Evolutionary conservation across 2,329 filamentous ascomycete genomes (phyloP).

Genomic region (Phialophora macrospora): DNA sequence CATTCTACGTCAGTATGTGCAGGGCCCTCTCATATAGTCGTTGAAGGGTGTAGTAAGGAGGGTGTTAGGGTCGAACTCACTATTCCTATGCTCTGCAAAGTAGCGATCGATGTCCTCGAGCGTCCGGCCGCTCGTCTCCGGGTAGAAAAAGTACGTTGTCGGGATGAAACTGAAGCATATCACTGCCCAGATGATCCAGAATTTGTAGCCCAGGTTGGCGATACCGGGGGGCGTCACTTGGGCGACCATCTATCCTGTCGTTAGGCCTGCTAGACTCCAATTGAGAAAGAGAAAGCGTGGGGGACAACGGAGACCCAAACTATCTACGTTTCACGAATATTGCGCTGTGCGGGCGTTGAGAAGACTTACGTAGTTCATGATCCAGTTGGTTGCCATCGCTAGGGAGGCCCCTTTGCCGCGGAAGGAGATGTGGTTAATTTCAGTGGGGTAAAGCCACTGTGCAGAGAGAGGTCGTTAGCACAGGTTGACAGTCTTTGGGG

Average conservation of each 20-base stretch:
- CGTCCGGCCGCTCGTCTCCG: conserved; percentile 42
- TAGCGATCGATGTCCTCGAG: conserved; percentile 45
- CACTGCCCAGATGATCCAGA: conserved; percentile 44
- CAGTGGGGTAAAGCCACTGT: conserved; percentile 45
- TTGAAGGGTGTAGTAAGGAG: not conserved
- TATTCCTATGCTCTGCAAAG: conserved; percentile 38
- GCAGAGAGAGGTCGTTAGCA: not conserved
- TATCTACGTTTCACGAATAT: not conserved
- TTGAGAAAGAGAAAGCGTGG: not conserved
- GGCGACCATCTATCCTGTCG: conserved; percentile 39
- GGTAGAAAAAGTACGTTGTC: conserved; percentile 43
- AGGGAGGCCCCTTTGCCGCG: conserved; percentile 44
- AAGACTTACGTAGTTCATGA: conserved; percentile 41
- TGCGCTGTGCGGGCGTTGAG: not conserved
- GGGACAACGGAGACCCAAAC: not conserved
- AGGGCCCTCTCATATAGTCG: not conserved
- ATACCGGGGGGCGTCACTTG: conserved; percentile 44
- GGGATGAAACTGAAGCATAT: conserved; percentile 41
- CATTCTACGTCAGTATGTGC: not conserved
- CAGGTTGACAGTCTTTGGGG: no score
- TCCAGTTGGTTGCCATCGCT: conserved; percentile 43
- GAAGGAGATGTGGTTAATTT: conserved; percentile 46
- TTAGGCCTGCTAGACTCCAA: not conserved
- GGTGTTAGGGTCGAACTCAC: not conserved
- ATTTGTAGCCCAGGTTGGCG: conserved; percentile 43